phyloP scores from a whole-genome alignment of 139 green algal species.

The Gonium pectorale region DNA sequence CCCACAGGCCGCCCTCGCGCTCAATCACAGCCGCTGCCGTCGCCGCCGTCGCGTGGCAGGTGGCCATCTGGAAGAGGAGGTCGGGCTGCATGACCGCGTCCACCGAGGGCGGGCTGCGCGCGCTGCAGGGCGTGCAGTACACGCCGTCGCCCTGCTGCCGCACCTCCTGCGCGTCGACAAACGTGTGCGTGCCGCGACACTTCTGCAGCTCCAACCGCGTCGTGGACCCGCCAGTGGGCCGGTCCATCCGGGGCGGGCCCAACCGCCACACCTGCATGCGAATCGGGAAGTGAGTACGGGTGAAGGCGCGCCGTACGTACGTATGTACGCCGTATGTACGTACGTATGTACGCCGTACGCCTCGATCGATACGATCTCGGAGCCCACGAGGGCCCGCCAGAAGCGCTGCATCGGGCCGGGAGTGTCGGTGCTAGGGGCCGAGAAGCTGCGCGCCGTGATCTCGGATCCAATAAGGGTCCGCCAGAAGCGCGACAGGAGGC shows the following conservation, averaged over 20 bases:
- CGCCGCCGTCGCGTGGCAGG: background rate
- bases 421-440: too few species aligned
- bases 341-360: too few species aligned
- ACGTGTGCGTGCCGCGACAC: background rate
- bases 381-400: too few species aligned
- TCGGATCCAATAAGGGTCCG: too few species aligned
- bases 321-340: too few species aligned
- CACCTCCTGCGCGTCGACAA: background rate
- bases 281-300: too few species aligned
- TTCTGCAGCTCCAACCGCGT: background rate
- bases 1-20: background rate
- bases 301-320: too few species aligned
- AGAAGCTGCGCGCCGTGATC: too few species aligned
- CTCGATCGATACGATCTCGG: too few species aligned
- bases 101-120: background rate
- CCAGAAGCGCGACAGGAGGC: too few species aligned
- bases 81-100: background rate
- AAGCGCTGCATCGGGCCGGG: too few species aligned
- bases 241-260: background rate
- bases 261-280: background rate
- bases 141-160: background rate
- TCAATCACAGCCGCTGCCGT: too few species aligned
- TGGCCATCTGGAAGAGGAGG: background rate
- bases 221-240: background rate
- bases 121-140: background rate